Conservation (phyloP, 176 grass and related monocot species). For the Luzula sylvatica region DNA sequence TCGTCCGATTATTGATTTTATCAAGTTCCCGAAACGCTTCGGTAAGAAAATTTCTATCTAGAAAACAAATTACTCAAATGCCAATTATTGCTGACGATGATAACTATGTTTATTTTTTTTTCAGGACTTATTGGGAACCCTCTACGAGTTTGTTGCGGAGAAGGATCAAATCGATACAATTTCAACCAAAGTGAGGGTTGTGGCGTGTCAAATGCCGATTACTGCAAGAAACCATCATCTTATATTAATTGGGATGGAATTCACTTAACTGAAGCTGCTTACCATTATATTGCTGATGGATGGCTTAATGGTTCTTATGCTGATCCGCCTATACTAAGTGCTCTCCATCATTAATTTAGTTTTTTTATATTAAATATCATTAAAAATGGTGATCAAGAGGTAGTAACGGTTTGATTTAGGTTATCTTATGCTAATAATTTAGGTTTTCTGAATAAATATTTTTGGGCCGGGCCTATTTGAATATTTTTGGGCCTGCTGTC, state of each 20-base stretch:
- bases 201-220: conserved; percentile 29
- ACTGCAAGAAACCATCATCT: conserved; percentile 29
- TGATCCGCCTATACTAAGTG: conserved; percentile 31
- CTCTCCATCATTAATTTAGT: no score
- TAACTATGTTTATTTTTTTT: not conserved
- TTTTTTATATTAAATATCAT: no score
- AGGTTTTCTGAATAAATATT: no score
- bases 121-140: not conserved
- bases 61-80: not conserved
- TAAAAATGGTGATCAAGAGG: no score
- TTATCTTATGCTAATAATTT: no score
- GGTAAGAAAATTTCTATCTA: conserved; percentile 16
- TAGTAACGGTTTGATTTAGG: not conserved
- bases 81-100: not conserved
- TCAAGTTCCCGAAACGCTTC: conserved; percentile 24
- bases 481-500: no score
- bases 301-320: conserved; percentile 65
- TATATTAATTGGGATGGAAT: conserved; percentile 79
- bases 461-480: no score
- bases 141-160: conserved; percentile 13
- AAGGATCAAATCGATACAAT: conserved; percentile 35
- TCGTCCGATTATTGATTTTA: conserved; percentile 28
- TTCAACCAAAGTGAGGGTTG: conserved; percentile 49
- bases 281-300: conserved; percentile 42
- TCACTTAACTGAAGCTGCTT: conserved; percentile 68